Conservation (phyloP, 345 rosid species). For the Pugionium cornutum region DNA sequence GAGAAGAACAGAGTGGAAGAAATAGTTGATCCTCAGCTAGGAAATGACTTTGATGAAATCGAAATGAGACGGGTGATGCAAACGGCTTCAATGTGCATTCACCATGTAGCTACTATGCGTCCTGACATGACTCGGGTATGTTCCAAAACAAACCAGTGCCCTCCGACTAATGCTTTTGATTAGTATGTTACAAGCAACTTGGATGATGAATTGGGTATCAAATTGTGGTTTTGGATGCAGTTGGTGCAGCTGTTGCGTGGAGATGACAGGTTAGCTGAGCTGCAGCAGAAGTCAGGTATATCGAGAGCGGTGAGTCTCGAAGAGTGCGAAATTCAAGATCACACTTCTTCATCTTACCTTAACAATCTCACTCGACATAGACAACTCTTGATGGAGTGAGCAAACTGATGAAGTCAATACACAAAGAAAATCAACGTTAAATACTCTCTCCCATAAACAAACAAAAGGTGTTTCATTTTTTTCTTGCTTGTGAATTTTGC, state of each 20-base stretch:
- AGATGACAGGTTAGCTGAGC: constrained; percentile 46
- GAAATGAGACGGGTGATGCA: constrained; percentile 68
- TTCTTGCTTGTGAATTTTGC: constrained; percentile 1
- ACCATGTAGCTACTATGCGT: constrained; percentile 62
- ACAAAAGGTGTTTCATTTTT: neutral
- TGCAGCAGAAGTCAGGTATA: constrained; percentile 47
- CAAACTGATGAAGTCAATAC: constrained; percentile 2
- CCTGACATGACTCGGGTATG: constrained; percentile 72
- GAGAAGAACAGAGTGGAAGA: constrained; percentile 49
- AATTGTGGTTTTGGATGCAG: constrained; percentile 38
- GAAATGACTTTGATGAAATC: constrained; percentile 47
- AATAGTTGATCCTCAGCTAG: constrained; percentile 66
- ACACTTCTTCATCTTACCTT: constrained; percentile 65
- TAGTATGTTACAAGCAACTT: neutral
- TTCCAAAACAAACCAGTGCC: neutral
- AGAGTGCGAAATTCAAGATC: constrained; percentile 68
- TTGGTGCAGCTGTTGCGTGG: constrained; percentile 65
- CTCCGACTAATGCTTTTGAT: neutral
- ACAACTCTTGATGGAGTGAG: constrained; percentile 75
- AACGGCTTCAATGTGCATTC: constrained; percentile 78
- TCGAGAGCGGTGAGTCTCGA: constrained; percentile 50
- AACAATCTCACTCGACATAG: constrained; percentile 75
- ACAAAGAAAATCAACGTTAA: neutral
- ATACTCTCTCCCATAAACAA: neutral
- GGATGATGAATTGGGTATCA: neutral